A percentile compares a stretch with the other conserved stretches of the same genome.
phyloP scores from a whole-genome alignment of 345 rosid species.

The Camelina hispida region DNA sequence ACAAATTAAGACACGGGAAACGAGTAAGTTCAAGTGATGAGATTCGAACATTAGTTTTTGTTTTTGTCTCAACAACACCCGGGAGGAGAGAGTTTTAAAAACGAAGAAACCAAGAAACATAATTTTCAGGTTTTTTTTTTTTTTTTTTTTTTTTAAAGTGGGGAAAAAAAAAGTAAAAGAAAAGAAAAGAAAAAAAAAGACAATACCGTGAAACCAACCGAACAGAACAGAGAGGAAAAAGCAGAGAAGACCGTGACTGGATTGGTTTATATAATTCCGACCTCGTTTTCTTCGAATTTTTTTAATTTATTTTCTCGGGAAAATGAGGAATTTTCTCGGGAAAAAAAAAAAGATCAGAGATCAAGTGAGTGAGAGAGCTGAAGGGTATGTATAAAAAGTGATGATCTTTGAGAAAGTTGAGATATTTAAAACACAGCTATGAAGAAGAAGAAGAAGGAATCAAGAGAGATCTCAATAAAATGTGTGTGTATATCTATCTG shows the following conservation, averaged over 20 bases:
- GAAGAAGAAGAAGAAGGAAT: too few relatives aligned
- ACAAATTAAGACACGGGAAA: constrained; percentile 27
- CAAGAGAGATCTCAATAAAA: too few relatives aligned
- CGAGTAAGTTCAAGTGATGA: constrained; percentile 8
- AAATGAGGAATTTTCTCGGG: constrained; percentile 30
- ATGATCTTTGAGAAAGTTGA: constrained; percentile 25
- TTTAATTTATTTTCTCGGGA: constrained; percentile 25
- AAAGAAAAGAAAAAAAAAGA: neutral
- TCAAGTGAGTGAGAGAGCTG: constrained; percentile 29
- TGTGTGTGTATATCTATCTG: neutral
- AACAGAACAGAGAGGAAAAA: constrained; percentile 14
- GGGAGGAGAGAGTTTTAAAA: constrained; percentile 37
- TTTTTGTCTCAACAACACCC: constrained; percentile 16
- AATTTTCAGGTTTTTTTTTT: neutral
- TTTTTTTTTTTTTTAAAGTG: neutral
- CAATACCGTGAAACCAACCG: constrained; percentile 41
- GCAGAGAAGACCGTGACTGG: constrained; percentile 46
- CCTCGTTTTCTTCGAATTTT: constrained; percentile 29
- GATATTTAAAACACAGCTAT: neutral
- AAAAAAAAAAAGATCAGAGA: constrained; percentile 18
- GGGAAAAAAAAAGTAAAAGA: neutral
- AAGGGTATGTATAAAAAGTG: constrained; percentile 19
- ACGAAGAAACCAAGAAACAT: constrained; percentile 28
- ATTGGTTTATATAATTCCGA: constrained; percentile 22
- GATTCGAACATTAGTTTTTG: neutral